Conservation (phyloP, 2,329 filamentous ascomycete species). For the Aspergillus felis region DNA sequence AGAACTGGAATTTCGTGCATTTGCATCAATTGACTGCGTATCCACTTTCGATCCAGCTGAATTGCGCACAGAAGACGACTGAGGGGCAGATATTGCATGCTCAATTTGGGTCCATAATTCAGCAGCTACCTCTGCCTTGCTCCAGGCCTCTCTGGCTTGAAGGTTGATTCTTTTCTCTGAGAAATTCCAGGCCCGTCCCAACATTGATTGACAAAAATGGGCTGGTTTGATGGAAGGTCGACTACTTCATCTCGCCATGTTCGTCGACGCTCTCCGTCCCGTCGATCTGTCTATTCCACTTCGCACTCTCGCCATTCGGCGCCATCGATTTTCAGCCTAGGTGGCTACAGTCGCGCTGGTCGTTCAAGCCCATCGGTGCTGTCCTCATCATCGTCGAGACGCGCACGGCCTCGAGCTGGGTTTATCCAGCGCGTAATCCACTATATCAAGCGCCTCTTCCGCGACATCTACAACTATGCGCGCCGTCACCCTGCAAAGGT, state of each 20-base stretch:
- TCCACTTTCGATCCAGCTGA: not conserved
- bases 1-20: not conserved
- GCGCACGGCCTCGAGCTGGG: conserved; percentile 69
- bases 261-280: conserved; percentile 35
- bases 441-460: conserved; percentile 73
- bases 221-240: conserved; percentile 44
- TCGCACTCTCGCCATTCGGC: conserved; percentile 37
- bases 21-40: not conserved
- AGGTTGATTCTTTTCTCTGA: not conserved
- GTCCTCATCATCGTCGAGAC: conserved; percentile 68
- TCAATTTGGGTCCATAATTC: not conserved
- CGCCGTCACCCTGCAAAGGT: conserved; percentile 82
- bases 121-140: not conserved
- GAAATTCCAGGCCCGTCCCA: not conserved
- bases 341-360: conserved; percentile 29
- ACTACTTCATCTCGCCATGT: conserved; percentile 28
- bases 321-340: conserved; percentile 46
- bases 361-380: conserved; percentile 46
- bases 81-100: not conserved
- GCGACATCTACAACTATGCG: conserved; percentile 76
- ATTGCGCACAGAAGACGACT: not conserved
- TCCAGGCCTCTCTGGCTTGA: not conserved
- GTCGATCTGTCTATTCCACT: conserved; percentile 35
- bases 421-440: conserved; percentile 71
- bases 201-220: conserved; percentile 29